phyloP scores from a whole-genome alignment of 192 early-diverging fungal species.

The Mortierella antarctica region DNA sequence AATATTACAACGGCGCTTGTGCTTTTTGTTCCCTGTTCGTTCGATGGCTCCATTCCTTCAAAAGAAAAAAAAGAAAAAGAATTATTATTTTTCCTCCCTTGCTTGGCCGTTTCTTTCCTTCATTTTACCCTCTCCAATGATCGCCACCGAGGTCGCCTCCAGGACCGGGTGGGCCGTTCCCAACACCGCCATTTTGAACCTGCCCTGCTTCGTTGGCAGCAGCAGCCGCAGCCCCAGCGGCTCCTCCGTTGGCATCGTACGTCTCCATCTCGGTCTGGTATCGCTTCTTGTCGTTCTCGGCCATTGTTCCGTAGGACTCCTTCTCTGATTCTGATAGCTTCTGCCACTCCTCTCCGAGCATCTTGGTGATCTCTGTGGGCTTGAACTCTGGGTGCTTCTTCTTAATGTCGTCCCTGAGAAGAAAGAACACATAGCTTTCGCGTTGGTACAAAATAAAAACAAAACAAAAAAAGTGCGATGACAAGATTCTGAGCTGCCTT shows the following conservation, averaged over 20 bases:
- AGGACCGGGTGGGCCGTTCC: constrained; percentile 10
- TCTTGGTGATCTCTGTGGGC: constrained; percentile 53
- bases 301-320: constrained; percentile 50
- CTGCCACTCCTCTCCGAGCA: constrained; percentile 56
- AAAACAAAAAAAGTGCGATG: background rate
- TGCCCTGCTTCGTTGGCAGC: constrained; percentile 14
- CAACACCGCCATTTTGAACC: constrained; percentile 6
- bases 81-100: too few species aligned
- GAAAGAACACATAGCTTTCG: background rate
- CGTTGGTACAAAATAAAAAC: background rate
- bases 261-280: constrained; percentile 50
- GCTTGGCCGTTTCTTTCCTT: background rate
- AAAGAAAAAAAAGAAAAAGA: too few species aligned
- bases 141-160: constrained; percentile 18
- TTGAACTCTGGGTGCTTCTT: constrained; percentile 56
- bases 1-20: background rate
- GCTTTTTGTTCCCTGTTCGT: background rate
- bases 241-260: constrained; percentile 44
- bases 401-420: constrained; percentile 50
- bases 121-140: constrained; percentile 30
- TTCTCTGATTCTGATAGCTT: constrained; percentile 54
- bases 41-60: too few species aligned
- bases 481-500: background rate
- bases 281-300: constrained; percentile 54
- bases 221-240: constrained; percentile 16